Base-by-base conservation (phyloP, 1,284 basidiomycete species). In the Melanopsichium pennsylvanicum region DNA sequence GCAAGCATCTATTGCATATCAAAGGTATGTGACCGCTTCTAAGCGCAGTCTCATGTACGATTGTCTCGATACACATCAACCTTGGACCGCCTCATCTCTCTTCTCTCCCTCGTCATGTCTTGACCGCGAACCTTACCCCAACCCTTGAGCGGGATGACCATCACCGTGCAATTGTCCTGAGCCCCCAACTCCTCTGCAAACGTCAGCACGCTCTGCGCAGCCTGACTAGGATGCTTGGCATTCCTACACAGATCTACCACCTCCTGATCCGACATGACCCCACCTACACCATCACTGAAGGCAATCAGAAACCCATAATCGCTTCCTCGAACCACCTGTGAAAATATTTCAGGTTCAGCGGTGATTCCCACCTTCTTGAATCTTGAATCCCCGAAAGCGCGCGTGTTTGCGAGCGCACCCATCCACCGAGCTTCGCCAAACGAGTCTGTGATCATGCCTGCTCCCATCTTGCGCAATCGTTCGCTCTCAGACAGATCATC, bases 401-500 rank as follows among this genome's bases (percentile, higher is more conserved):
- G 84, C 9, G 96, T 97, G 75, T 97, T 98, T 37, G 90, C 92
- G 18, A 98, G 84, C 1, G 89, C 91, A 8, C 95, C 95, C 89
- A 97, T 97, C 93, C 93, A 97, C 35, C 93, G 85, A 35, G 89
- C 88, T 84, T 98, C 95, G 27, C 96, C 95, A 77, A 93, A 98
- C 4, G 91, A 93, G 81, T 98, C 95, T 5, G 92, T 91, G 39
- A 97, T 90, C 23, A 96, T 83, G 2, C 91, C 88, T 7, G 89
- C 89, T 9, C 93, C 94, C 86, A 93, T 90, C 52, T 90, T 86
- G 37, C 94, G 87, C 43, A 98, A 83, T 25, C 95, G 86, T 35
- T 87, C 88, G 11, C 91, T 87, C 81, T 98, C 96, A 16, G 90
- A 85, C 19, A 88, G 88, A 19, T 91, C 87, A 75, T 97, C 94